Evolutionary conservation across 2,329 filamentous ascomycete species (phyloP), one percentile per base, ranked within the genome.

Genomic region (Venturia effusa): DNA sequence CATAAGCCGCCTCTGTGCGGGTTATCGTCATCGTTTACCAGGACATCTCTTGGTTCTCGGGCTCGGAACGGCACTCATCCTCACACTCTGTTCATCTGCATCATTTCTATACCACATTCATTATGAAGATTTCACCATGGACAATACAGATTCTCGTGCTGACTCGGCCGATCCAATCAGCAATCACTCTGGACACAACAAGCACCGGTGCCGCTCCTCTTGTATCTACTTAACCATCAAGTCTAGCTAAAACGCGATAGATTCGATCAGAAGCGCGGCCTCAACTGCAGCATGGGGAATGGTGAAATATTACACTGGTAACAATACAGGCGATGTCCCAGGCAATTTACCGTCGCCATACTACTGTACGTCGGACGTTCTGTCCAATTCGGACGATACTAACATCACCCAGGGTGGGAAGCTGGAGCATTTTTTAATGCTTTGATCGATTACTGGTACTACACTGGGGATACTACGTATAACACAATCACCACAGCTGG

Each of bases 251-350:
- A n/a, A 22, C 39, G 8, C 19, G 40, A 62, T 69, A 88, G 86
- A 76, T 39, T 88, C 85, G 0, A 81, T 90, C 69, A 83, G 81
- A 67, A 78, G 79, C 66, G 85, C 84, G 6, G 81, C 87, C n/a
- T 82, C 80, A 67, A 83, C 81, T 1, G 74, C 88, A 62, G 86
- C 86, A 6, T 78, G 79, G 61, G 85, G 81, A 59, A 77, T 86
- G 69, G 84, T 88, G 79, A 78, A 78, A 48, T 87, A 84, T 72
- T 89, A 89, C 74, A 80, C 78, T 1, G 86, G 51, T n/a, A 57
- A 57, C 10, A 34, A 57, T 34, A 57, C 51, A 10, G 51, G 51
- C 30, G 51, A 57, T 57, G 51, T 57, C 10, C 80, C 87, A 48
- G 85, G 81, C 62, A 83, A 88, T 68, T 79, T 77, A 61, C 75